Percentiles rank a stretch among this genome's conserved stretches.
Conservation (phyloP, 352 stramenopile genomes). For the Phytopythium sindhum region DNA sequence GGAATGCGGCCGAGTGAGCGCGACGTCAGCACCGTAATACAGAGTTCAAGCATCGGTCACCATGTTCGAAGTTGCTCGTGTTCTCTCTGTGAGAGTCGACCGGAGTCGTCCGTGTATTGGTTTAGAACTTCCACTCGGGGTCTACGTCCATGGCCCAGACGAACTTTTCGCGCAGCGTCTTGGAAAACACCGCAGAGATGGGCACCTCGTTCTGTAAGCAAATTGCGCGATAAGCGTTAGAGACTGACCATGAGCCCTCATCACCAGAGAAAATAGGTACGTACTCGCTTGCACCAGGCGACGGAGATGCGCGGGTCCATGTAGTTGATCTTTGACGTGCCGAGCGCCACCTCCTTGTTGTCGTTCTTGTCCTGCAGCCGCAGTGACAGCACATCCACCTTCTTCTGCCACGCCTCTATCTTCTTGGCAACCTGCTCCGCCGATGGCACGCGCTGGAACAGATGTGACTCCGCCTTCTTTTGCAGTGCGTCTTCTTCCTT, state of each 20-base stretch:
- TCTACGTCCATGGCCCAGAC: constrained; percentile 99
- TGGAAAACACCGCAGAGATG: constrained; percentile 98
- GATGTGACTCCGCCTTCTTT: constrained; percentile 93
- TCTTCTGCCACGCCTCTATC: constrained; percentile 94
- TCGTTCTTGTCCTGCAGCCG: constrained; percentile 98
- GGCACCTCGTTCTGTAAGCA: constrained; percentile 91
- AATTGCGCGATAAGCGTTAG: background rate
- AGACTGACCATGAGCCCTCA: constrained; percentile 7
- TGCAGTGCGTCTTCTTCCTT: constrained; percentile 77
- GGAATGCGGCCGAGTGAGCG: background rate
- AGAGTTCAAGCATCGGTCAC: background rate
- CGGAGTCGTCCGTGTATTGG: constrained; percentile 3
- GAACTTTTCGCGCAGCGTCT: constrained; percentile 98
- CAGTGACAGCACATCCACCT: constrained; percentile 89
- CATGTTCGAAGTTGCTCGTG: background rate
- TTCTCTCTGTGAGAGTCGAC: background rate
- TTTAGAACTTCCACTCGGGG: constrained; percentile 95
- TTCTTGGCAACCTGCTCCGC: constrained; percentile 94
- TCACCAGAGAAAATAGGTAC: constrained; percentile 73
- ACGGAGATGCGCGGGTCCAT: constrained; percentile 99
- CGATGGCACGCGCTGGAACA: constrained; percentile 91
- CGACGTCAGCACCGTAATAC: background rate
- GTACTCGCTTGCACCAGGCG: constrained; percentile 98
- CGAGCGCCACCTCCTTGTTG: constrained; percentile 98
- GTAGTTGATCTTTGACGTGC: constrained; percentile 99